phyloP scores from a whole-genome alignment of 352 stramenopile species.

The Lagenidium giganteum region DNA sequence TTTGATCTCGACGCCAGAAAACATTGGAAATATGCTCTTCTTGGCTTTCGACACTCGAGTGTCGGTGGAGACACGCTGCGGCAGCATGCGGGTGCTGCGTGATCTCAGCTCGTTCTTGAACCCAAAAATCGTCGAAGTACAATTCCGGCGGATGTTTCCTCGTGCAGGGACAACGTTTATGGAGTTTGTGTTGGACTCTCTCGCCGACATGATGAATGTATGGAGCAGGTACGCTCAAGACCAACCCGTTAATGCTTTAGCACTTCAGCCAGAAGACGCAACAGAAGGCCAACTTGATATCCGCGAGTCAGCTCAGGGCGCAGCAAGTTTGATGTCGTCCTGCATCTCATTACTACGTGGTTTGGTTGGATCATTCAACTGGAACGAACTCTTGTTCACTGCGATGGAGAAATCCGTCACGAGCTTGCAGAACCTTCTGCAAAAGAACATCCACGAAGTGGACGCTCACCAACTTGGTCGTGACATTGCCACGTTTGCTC shows the following conservation, averaged over 20 bases:
- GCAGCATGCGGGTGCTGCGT: constrained; percentile 34
- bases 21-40: constrained; percentile 55
- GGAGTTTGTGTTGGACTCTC: constrained; percentile 26
- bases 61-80: constrained; percentile 43
- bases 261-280: not conserved
- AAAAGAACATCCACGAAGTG: not conserved
- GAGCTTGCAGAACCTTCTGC: no score
- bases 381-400: constrained; percentile 1
- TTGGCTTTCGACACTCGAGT: constrained; percentile 43
- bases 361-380: constrained; percentile 3
- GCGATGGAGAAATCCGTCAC: no score
- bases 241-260: not conserved
- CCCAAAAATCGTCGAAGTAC: constrained; percentile 25
- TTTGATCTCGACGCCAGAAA: constrained; percentile 49
- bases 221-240: constrained; percentile 31
- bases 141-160: constrained; percentile 27
- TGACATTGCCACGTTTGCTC: constrained; percentile 32
- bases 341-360: constrained; percentile 51
- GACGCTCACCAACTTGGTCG: constrained; percentile 8
- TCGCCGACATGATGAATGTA: constrained; percentile 32
- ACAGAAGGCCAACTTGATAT: constrained; percentile 22
- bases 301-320: constrained; percentile 35
- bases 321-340: constrained; percentile 27
- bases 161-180: constrained; percentile 20
- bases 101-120: constrained; percentile 30